phyloP scores from a whole-genome alignment of 2,329 filamentous ascomycete species.

The Myriosclerotinia curreyana region DNA sequence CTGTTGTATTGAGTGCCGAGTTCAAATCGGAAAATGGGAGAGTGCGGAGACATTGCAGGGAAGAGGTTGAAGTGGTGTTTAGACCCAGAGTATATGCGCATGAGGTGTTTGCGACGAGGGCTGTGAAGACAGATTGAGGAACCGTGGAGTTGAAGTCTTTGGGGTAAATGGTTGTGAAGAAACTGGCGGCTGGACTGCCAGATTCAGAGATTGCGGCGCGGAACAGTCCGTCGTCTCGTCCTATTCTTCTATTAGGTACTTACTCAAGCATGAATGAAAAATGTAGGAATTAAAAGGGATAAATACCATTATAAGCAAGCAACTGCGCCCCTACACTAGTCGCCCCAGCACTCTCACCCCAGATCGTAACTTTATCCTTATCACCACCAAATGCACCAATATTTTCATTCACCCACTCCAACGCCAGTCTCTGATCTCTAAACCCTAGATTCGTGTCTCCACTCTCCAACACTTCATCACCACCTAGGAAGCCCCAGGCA shows the following conservation, averaged over 20 bases:
- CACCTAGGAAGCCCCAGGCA: conserved; percentile 48
- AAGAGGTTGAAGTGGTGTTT: conserved; percentile 40
- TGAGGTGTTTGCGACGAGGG: conserved; percentile 39
- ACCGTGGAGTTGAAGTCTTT: conserved; percentile 26
- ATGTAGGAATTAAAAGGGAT: not conserved
- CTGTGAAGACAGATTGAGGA: conserved; percentile 37
- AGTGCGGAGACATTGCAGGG: conserved; percentile 36
- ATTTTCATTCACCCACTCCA: conserved; percentile 47
- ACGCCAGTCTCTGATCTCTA: conserved; percentile 44
- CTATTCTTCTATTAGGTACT: conserved; percentile 27
- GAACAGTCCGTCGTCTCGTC: conserved; percentile 54
- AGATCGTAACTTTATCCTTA: conserved; percentile 45
- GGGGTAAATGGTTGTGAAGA: conserved; percentile 17
- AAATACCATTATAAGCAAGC: conserved; percentile 46
- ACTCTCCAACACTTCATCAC: conserved; percentile 41
- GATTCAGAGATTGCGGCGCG: conserved; percentile 50
- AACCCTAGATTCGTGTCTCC: conserved; percentile 48
- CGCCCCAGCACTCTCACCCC: conserved; percentile 44
- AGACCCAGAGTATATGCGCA: conserved; percentile 25
- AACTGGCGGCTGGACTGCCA: conserved; percentile 30
- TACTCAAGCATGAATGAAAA: not conserved
- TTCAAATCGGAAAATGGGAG: conserved; percentile 35
- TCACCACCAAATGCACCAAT: conserved; percentile 47
- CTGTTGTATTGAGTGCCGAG: conserved; percentile 35
- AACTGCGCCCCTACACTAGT: conserved; percentile 31